Evolutionary conservation across 2,329 filamentous ascomycete species (phyloP).

Genomic region (Ascochyta clinopodiicola): DNA sequence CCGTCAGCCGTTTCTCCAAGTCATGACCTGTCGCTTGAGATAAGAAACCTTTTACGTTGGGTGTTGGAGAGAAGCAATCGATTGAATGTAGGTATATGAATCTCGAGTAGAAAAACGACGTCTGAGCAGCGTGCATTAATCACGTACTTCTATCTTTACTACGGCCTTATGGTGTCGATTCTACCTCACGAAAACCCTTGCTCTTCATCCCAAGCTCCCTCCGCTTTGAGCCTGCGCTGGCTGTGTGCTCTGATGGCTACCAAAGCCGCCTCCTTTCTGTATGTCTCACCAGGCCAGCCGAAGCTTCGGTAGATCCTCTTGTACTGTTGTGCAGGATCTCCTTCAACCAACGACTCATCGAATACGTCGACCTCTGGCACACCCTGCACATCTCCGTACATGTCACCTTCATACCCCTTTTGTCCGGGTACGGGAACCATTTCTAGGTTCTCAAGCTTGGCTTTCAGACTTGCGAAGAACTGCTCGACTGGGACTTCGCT

Average conservation of each 20-base stretch:
- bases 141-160: not conserved
- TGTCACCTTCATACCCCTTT: not conserved
- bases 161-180: not conserved
- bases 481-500: not conserved
- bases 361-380: not conserved
- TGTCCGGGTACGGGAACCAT: not conserved
- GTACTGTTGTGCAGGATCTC: not conserved
- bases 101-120: not conserved
- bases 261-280: conserved; percentile 5
- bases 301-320: not conserved
- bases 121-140: not conserved
- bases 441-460: conserved; percentile 4
- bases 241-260: not conserved
- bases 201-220: not conserved
- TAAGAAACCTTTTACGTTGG: not conserved
- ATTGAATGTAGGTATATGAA: not conserved
- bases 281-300: not conserved
- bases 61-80: not conserved
- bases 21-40: not conserved
- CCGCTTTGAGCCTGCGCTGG: not conserved
- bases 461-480: conserved; percentile 3
- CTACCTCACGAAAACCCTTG: not conserved
- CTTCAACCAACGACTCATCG: not conserved
- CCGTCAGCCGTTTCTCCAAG: not conserved
- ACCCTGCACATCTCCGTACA: not conserved